A percentile compares a stretch with the other conserved stretches of the same genome.
phyloP scores from a whole-genome alignment of 345 rosid species.

The Turnera subulata region DNA sequence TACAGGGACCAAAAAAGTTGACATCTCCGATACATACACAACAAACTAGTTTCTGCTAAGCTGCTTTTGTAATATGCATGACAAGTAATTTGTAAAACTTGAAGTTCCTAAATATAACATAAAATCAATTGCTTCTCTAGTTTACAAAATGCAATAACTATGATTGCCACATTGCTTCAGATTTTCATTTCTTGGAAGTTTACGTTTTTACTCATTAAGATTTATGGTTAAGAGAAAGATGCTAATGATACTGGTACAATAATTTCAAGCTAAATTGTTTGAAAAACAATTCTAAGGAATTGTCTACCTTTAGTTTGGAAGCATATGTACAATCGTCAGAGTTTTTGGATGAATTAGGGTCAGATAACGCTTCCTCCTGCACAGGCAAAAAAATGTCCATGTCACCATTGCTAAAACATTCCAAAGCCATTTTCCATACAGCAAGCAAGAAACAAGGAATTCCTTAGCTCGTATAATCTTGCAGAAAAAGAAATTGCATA shows the following conservation, averaged over 20 bases:
- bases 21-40: too few species aligned
- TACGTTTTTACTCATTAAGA: background rate
- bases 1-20: too few species aligned
- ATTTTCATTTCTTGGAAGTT: too few species aligned
- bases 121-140: too few species aligned
- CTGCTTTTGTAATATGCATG: too few species aligned
- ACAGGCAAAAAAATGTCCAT: constrained; percentile 22
- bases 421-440: constrained; percentile 6
- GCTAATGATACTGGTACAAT: too few species aligned
- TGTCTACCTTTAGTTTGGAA: constrained; percentile 63
- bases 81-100: too few species aligned
- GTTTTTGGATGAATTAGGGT: constrained; percentile 31
- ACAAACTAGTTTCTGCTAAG: too few species aligned
- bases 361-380: constrained; percentile 46
- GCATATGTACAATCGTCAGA: constrained; percentile 39
- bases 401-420: constrained; percentile 12
- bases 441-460: constrained; percentile 10
- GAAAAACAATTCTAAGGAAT: background rate
- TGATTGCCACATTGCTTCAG: too few species aligned
- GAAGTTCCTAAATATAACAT: too few species aligned
- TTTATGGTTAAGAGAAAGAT: background rate
- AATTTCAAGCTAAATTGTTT: too few species aligned
- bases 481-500: constrained; percentile 15
- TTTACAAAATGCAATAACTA: too few species aligned
- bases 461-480: constrained; percentile 10